A percentile compares a stretch with the other conserved stretches of the same genome.
Evolutionary conservation across 2,329 filamentous ascomycete species (phyloP).

Genomic region (Xenosphaeropsis pyriputrescens): DNA sequence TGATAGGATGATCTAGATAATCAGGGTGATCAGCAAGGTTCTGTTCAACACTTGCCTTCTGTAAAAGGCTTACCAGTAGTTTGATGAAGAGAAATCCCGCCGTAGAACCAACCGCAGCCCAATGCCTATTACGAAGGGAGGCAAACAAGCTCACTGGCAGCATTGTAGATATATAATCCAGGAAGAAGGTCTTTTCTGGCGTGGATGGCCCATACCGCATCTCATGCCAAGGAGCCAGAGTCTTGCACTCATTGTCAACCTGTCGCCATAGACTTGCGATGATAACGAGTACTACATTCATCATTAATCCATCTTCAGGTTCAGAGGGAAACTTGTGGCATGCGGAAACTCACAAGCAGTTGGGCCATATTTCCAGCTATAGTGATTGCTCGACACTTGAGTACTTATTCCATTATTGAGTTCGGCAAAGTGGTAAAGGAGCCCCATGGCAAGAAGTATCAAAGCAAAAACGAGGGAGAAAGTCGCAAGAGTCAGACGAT

Average conservation of each 20-base stretch:
- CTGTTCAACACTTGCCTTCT: too few relatives aligned
- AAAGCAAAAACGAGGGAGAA: too few relatives aligned
- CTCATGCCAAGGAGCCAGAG: background rate
- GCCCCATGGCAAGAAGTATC: background rate
- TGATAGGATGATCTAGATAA: too few relatives aligned
- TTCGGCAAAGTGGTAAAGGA: background rate
- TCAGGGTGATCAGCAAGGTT: too few relatives aligned
- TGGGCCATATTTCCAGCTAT: conserved; percentile 1
- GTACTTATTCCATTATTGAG: background rate
- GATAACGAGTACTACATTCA: background rate
- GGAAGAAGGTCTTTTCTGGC: background rate
- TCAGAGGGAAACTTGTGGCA: background rate
- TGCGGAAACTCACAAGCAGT: background rate
- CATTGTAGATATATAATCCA: background rate
- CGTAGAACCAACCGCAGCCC: too few relatives aligned
- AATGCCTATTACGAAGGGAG: too few relatives aligned
- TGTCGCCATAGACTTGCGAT: background rate
- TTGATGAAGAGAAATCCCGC: too few relatives aligned
- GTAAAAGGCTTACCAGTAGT: too few relatives aligned
- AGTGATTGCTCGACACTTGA: conserved; percentile 1
- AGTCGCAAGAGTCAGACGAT: too few relatives aligned
- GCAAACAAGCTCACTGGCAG: too few relatives aligned
- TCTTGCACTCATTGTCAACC: background rate
- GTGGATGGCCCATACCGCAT: background rate
- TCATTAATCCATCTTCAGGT: background rate